Evolutionary conservation across 768 basidiomycete species (phyloP).

Genomic region (Gymnopilus dilepis): DNA sequence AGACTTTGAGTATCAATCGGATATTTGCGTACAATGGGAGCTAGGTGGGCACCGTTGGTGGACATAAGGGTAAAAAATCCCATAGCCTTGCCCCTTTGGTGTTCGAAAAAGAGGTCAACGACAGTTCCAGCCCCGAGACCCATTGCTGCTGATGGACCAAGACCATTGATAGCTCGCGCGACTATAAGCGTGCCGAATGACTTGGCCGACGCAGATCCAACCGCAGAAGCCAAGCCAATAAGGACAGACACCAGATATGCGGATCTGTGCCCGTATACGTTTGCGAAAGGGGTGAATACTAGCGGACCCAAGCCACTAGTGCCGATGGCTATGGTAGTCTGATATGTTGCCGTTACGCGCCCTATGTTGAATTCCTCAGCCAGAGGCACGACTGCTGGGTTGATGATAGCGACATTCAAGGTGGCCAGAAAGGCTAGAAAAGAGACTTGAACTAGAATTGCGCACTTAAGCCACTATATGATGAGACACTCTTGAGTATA

Average conservation of each 20-base stretch:
- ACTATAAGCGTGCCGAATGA: conserved; percentile 38
- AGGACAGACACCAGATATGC: conserved; percentile 41
- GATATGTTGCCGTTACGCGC: conserved; percentile 44
- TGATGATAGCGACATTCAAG: conserved; percentile 43
- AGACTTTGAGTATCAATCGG: not conserved
- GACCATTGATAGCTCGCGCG: conserved; percentile 42
- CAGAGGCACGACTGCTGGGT: conserved; percentile 43
- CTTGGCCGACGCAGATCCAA: conserved; percentile 39
- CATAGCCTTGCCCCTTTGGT: conserved; percentile 49
- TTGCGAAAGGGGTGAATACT: conserved; percentile 44
- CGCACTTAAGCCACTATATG: conserved; percentile 41
- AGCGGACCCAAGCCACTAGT: conserved; percentile 41
- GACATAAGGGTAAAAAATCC: conserved; percentile 47
- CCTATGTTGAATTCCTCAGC: conserved; percentile 41
- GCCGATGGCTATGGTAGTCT: conserved; percentile 44
- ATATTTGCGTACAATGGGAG: conserved; percentile 41
- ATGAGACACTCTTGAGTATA: not conserved
- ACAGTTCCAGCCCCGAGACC: conserved; percentile 46
- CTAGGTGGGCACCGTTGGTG: conserved; percentile 46
- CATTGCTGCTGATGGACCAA: conserved; percentile 40
- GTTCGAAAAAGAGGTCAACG: conserved; percentile 40
- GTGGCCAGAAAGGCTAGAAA: conserved; percentile 42
- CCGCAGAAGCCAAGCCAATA: conserved; percentile 39
- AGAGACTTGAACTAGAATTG: conserved; percentile 37
- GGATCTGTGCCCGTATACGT: conserved; percentile 45